These are phyloP conservation scores for Microdochium trichocladiopsis DNA, from an alignment of 2,329 filamentous ascomycete genomes.

Conservation along the genomic window DNA sequence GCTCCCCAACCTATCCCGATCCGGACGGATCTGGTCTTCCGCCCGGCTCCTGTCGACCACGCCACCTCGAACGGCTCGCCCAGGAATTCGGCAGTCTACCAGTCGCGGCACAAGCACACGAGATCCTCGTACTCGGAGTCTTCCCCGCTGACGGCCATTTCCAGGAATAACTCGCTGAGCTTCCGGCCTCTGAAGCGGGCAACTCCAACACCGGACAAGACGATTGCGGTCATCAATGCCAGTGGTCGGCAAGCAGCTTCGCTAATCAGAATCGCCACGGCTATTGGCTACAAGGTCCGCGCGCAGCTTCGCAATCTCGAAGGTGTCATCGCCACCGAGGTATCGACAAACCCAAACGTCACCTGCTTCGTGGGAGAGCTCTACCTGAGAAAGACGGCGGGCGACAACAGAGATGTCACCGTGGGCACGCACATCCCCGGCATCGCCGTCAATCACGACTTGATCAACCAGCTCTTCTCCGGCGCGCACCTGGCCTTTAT, in stretches of 20 bases:
- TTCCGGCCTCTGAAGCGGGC: constrained; percentile 53
- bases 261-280: constrained; percentile 87
- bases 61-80: constrained; percentile 15
- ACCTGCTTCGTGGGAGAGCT: constrained; percentile 58
- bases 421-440: constrained; percentile 56
- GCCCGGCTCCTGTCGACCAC: constrained; percentile 17
- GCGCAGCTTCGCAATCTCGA: constrained; percentile 85
- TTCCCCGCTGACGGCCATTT: constrained; percentile 42
- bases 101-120: constrained; percentile 49
- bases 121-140: constrained; percentile 54
- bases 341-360: constrained; percentile 72
- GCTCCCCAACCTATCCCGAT: constrained; percentile 23
- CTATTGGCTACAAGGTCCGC: constrained; percentile 87
- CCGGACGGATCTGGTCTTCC: constrained; percentile 21
- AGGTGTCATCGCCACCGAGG: constrained; percentile 82
- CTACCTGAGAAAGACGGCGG: constrained; percentile 46
- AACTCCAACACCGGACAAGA: constrained; percentile 61
- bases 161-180: constrained; percentile 53
- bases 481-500: constrained; percentile 89
- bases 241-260: constrained; percentile 94
- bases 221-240: constrained; percentile 90
- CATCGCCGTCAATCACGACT: constrained; percentile 60
- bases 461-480: constrained; percentile 74
- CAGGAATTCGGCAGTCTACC: constrained; percentile 11
- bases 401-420: constrained; percentile 57